Percentiles rank a stretch among this genome's conserved stretches.
Conservation (phyloP, 1,284 basidiomycete species). For the Irpex sp. region DNA sequence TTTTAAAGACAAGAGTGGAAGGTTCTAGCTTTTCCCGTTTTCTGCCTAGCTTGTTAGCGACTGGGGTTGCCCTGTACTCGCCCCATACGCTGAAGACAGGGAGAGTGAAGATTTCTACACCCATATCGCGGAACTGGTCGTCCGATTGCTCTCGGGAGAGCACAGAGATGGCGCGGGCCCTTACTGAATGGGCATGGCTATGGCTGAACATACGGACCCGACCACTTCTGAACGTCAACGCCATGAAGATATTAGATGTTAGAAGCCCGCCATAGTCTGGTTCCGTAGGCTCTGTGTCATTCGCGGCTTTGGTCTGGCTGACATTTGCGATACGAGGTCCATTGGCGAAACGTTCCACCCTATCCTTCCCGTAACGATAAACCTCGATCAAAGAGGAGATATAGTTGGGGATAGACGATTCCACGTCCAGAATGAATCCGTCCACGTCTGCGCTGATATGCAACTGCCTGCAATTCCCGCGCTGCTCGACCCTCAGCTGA, state of each 20-base stretch:
- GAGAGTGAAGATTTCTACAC: slow-evolving; percentile 65
- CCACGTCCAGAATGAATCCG: slow-evolving; percentile 84
- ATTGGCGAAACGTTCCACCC: slow-evolving; percentile 61
- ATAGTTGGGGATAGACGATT: slow-evolving; percentile 78
- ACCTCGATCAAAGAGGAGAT: slow-evolving; percentile 82
- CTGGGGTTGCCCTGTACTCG: slow-evolving; percentile 66
- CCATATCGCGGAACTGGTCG: slow-evolving; percentile 43
- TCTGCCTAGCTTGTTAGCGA: slow-evolving; percentile 32
- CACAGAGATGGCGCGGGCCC: slow-evolving; percentile 33
- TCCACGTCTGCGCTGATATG: slow-evolving; percentile 74
- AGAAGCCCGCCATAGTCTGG: slow-evolving; percentile 36
- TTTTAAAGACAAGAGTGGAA: slow-evolving; percentile 68
- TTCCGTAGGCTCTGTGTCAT: slow-evolving; percentile 15
- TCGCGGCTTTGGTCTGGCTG: slow-evolving; percentile 28
- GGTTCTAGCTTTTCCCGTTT: slow-evolving; percentile 33
- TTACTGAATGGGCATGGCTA: slow-evolving; percentile 29
- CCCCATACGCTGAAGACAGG: slow-evolving; percentile 83
- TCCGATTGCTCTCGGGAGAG: slow-evolving; percentile 41
- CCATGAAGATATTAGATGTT: slow-evolving; percentile 67
- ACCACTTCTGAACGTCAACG: slow-evolving; percentile 79
- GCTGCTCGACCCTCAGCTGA: slow-evolving; percentile 59
- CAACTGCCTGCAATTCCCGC: slow-evolving; percentile 50
- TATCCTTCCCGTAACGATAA: slow-evolving; percentile 78
- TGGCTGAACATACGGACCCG: slow-evolving; percentile 63
- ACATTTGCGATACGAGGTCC: slow-evolving; percentile 36